phyloP scores from a whole-genome alignment of 2,329 filamentous ascomycete genomes.

The Clonostachys chloroleuca region DNA sequence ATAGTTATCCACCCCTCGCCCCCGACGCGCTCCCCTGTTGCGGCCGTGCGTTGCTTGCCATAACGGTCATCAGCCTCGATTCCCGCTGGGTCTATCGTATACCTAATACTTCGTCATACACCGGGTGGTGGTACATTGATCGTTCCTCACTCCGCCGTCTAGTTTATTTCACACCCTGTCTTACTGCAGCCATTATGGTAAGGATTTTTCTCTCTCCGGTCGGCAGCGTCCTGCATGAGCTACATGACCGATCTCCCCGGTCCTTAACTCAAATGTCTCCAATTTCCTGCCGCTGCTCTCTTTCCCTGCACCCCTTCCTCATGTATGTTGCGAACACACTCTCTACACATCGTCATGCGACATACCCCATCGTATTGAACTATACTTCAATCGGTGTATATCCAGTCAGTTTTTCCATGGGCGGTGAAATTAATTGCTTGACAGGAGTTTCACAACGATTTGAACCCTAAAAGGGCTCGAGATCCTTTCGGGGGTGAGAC shows the following conservation, averaged over 20 bases:
- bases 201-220: constrained; percentile 27
- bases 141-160: constrained; percentile 20
- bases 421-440: constrained; percentile 25
- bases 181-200: constrained; percentile 43
- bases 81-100: constrained; percentile 24
- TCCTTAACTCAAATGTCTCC: constrained; percentile 9
- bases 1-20: constrained; percentile 23
- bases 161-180: constrained; percentile 28
- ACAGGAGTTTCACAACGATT: constrained; percentile 21
- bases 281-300: neutral
- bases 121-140: constrained; percentile 25
- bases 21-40: constrained; percentile 5
- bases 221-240: constrained; percentile 36
- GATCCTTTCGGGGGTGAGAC: neutral
- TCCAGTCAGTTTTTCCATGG: too few species aligned
- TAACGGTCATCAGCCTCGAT: constrained; percentile 10
- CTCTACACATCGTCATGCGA: neutral
- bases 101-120: constrained; percentile 23
- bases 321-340: neutral
- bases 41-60: neutral
- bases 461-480: constrained; percentile 12
- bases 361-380: constrained; percentile 3
- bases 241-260: constrained; percentile 27
- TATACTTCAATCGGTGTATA: too few species aligned
- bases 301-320: neutral